A percentile compares a stretch with the other conserved stretches of the same genome.
These are phyloP conservation scores for Trametes coccinea DNA, from an alignment of 768 basidiomycete species.

Conservation along the genomic window DNA sequence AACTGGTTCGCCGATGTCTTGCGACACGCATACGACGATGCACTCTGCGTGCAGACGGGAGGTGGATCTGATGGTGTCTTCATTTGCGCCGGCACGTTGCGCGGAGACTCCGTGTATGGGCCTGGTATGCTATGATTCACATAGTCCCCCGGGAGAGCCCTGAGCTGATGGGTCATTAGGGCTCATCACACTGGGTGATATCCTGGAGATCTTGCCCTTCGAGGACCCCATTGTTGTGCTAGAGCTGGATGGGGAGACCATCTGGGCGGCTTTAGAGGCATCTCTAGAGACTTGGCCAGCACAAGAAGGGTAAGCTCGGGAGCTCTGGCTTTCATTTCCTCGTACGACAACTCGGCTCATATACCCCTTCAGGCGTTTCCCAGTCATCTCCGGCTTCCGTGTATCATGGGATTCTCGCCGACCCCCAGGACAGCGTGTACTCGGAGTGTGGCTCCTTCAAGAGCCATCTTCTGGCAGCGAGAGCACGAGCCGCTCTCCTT, in stretches of 20 bases:
- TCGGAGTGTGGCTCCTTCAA: slow-evolving; percentile 63
- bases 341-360: background rate
- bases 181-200: slow-evolving; percentile 77
- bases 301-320: slow-evolving; percentile 72
- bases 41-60: slow-evolving; percentile 53
- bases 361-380: slow-evolving; percentile 66
- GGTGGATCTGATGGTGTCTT: slow-evolving; percentile 79
- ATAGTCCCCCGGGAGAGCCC: background rate
- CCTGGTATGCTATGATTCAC: slow-evolving; percentile 50
- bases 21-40: slow-evolving; percentile 79
- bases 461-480: slow-evolving; percentile 30
- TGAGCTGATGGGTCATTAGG: slow-evolving; percentile 41
- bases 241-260: slow-evolving; percentile 72
- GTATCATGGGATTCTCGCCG: slow-evolving; percentile 85
- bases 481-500: slow-evolving; percentile 4
- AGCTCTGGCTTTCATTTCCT: background rate
- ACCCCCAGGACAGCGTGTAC: slow-evolving; percentile 68
- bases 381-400: slow-evolving; percentile 79
- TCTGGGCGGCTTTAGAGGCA: slow-evolving; percentile 80
- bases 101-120: slow-evolving; percentile 84
- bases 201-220: slow-evolving; percentile 87
- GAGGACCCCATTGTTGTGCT: slow-evolving; percentile 82
- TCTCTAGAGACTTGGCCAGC: slow-evolving; percentile 79
- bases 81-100: slow-evolving; percentile 79
- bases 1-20: slow-evolving; percentile 90